Percentiles rank a stretch among this genome's conserved stretches.
phyloP scores from a whole-genome alignment of 352 stramenopile genomes.

The Phytophthora fragariaefolia region DNA sequence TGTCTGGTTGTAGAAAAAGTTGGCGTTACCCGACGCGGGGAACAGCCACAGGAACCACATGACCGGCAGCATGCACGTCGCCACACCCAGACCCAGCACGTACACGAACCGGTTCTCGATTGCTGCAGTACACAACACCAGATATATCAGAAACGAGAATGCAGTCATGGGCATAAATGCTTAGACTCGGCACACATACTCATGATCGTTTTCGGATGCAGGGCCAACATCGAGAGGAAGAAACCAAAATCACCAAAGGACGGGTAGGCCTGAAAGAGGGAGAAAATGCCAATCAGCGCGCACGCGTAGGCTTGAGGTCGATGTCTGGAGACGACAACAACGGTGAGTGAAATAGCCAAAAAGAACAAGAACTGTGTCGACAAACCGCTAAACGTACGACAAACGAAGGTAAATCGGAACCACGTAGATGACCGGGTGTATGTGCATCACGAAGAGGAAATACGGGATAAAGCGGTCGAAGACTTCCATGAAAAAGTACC shows the following conservation, averaged over 20 bases:
- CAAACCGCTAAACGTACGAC: constrained; percentile 44
- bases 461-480: constrained; percentile 89
- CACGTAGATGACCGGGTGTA: constrained; percentile 85
- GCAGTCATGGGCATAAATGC: background rate
- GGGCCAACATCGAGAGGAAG: constrained; percentile 65
- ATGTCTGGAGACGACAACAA: constrained; percentile 40
- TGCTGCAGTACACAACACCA: constrained; percentile 36
- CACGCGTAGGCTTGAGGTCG: constrained; percentile 76
- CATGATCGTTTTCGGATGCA: constrained; percentile 85
- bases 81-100: constrained; percentile 66
- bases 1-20: constrained; percentile 92
- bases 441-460: constrained; percentile 82
- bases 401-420: constrained; percentile 80
- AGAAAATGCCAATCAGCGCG: constrained; percentile 73
- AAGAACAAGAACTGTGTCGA: background rate
- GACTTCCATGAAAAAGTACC: constrained; percentile 91
- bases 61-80: constrained; percentile 78
- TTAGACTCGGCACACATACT: constrained; percentile 41
- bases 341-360: constrained; percentile 1
- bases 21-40: constrained; percentile 85
- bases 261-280: constrained; percentile 84
- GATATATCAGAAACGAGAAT: constrained; percentile 8
- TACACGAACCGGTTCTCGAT: constrained; percentile 85
- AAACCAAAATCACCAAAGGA: constrained; percentile 84
- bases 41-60: constrained; percentile 92